Evolutionary conservation across 805 yeast genomes (phyloP).

Genomic region (Metschnikowia lochheadii): DNA sequence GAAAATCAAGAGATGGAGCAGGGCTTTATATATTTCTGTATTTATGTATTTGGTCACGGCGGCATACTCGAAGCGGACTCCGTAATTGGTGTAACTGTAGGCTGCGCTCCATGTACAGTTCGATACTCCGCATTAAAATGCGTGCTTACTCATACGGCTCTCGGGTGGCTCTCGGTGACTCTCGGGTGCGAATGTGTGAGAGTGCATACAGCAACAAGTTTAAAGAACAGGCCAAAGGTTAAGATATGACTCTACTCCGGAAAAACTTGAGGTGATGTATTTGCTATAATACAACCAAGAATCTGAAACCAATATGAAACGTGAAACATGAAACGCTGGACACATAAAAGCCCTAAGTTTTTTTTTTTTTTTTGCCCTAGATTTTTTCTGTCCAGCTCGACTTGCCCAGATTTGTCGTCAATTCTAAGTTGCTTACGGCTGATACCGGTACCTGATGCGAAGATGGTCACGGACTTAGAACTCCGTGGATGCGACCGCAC

Average conservation of each 20-base stretch:
- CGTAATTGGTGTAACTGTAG: background rate
- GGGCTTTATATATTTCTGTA: background rate
- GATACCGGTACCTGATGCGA: conserved; percentile 3
- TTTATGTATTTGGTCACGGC: background rate
- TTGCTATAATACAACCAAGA: too few relatives aligned
- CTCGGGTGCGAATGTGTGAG: background rate
- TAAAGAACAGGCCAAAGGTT: background rate
- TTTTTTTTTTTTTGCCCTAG: too few relatives aligned
- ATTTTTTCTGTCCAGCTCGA: too few relatives aligned
- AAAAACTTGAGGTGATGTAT: too few relatives aligned
- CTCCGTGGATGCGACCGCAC: background rate
- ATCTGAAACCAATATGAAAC: too few relatives aligned
- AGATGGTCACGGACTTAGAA: conserved; percentile 1
- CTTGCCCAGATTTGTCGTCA: too few relatives aligned
- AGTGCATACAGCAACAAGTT: too few relatives aligned
- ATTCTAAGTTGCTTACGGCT: background rate
- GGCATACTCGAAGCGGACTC: background rate
- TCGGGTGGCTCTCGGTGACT: background rate
- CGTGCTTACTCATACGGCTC: background rate
- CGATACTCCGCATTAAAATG: background rate
- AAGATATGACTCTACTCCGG: background rate
- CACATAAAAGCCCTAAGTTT: too few relatives aligned
- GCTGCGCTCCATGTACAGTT: background rate
- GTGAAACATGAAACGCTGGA: too few relatives aligned
- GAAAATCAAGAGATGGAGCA: too few relatives aligned